Evolutionary conservation across 2,329 filamentous ascomycete species (phyloP), one percentile per base, ranked within the genome.

Genomic region (Raffaelea albimanens): DNA sequence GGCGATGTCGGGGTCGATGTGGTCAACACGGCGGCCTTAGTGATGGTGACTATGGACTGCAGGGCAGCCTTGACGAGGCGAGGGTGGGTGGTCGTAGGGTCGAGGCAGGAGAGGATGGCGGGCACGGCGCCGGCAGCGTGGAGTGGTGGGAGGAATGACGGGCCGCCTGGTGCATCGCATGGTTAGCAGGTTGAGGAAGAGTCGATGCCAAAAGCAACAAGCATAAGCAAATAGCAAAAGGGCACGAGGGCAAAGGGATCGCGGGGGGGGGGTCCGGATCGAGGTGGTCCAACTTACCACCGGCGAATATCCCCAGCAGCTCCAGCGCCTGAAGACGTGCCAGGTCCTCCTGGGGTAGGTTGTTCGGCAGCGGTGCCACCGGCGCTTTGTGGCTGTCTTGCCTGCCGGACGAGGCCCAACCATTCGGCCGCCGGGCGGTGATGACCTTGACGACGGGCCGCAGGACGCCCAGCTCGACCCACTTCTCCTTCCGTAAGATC

Each of bases 261-360:
- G n/a, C n/a, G n/a, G n/a, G n/a, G n/a, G n/a, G n/a, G n/a, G n/a
- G n/a, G n/a, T n/a, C n/a, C n/a, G n/a, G n/a, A n/a, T n/a, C n/a
- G n/a, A n/a, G n/a, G n/a, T n/a, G n/a, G n/a, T 14, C 40, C 11
- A 20, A 57, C 72, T 58, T 73, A 89, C 90, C 89, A 66, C 85
- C 83, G 49, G 88, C 87, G 59, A 97, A 78, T 63, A 87, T 93
- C 42, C 84, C 83, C 33, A 95, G 69, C n/a, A 96, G 76, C 53
- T 94, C 81, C 36, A 90, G 76, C n/a, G 85, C 84, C 62, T 95
- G 87, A 48, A 93, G 69, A 55, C 80, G 78, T 43, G 83, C 73
- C 40, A 78, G 73, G 48, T 90, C 83, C 50, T 86, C 80, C 11
- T 82, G 76, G 3, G 71, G 73, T 54, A 81, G 61, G 4, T 61